phyloP scores from a whole-genome alignment of 1,284 basidiomycete genomes.

The Cryptococcus sp. region DNA sequence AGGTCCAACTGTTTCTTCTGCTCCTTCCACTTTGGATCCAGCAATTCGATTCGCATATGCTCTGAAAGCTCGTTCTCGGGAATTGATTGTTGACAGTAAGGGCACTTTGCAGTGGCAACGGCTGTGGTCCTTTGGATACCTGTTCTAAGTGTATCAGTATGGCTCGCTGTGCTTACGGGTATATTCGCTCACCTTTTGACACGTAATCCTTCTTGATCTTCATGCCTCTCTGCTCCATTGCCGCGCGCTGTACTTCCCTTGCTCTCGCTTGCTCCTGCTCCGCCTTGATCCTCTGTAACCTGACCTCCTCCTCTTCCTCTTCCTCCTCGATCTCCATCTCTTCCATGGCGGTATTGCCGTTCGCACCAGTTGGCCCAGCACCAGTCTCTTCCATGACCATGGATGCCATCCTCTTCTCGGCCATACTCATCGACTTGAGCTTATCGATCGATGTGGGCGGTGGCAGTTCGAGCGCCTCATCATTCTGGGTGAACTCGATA shows the following conservation, averaged over 20 bases:
- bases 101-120: constrained; percentile 79
- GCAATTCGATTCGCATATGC: constrained; percentile 96
- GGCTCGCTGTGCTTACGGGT: neutral
- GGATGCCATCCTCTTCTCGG: constrained; percentile 96
- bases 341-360: constrained; percentile 48
- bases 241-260: constrained; percentile 72
- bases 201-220: constrained; percentile 98
- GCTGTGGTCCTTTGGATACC: constrained; percentile 62
- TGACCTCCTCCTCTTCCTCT: constrained; percentile 60
- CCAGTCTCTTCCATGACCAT: constrained; percentile 96
- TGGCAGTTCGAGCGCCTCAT: constrained; percentile 87
- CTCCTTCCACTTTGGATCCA: constrained; percentile 97
- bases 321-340: constrained; percentile 60
- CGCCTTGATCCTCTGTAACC: constrained; percentile 67
- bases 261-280: constrained; percentile 74
- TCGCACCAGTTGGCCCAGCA: constrained; percentile 69
- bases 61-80: constrained; percentile 93
- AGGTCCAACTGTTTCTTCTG: constrained; percentile 83
- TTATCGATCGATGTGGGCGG: constrained; percentile 93
- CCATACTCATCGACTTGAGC: constrained; percentile 92
- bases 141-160: constrained; percentile 43
- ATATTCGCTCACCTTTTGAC: constrained; percentile 70
- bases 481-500: constrained; percentile 94
- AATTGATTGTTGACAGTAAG: constrained; percentile 91
- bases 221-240: constrained; percentile 79